These are phyloP conservation scores for Lentinula sp. DNA, from an alignment of 768 basidiomycete genomes.

Conservation along the genomic window DNA sequence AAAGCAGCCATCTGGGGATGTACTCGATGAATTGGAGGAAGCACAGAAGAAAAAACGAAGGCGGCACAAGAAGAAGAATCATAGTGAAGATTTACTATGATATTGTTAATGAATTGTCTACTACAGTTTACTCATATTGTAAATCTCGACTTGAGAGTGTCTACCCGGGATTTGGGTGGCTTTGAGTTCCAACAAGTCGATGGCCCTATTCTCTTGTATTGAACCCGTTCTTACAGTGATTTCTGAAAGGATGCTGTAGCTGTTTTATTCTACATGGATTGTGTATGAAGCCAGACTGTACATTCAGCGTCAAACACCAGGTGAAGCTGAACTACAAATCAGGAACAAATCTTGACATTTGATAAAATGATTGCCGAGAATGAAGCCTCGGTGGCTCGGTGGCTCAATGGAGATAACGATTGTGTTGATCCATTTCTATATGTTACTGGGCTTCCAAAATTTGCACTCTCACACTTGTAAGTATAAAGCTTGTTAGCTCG, in stretches of 20 bases:
- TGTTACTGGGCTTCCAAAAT: neutral
- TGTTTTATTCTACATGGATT: too few species aligned
- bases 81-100: neutral
- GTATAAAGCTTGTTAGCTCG: neutral
- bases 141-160: too few species aligned
- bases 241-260: too few species aligned
- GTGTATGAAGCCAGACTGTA: too few species aligned
- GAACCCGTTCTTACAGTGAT: too few species aligned
- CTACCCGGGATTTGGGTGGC: neutral
- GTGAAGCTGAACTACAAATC: neutral
- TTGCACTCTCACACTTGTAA: neutral
- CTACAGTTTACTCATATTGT: neutral
- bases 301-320: too few species aligned
- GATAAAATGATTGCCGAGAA: neutral
- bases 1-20: neutral
- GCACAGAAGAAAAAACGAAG: slow-evolving; percentile 3
- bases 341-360: neutral
- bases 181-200: too few species aligned
- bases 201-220: too few species aligned
- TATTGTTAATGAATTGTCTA: too few species aligned
- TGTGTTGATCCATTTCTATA: neutral
- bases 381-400: neutral
- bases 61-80: slow-evolving; percentile 15
- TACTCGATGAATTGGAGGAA: neutral
- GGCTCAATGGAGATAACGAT: neutral